phyloP scores from a whole-genome alignment of 176 grass and related monocot species.

The Oryza longistaminata region DNA sequence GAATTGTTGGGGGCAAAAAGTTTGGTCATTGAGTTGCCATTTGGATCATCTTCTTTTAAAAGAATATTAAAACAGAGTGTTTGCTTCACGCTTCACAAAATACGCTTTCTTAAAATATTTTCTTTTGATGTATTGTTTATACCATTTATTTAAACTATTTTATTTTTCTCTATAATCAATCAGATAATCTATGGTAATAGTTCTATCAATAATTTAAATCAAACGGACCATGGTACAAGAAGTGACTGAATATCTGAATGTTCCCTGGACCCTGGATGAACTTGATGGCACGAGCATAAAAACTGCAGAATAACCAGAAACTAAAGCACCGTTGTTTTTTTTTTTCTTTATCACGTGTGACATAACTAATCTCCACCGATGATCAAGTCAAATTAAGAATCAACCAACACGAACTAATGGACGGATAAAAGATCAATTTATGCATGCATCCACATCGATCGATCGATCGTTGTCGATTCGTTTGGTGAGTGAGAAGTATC shows the following conservation, averaged over 20 bases:
- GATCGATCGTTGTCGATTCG: background rate
- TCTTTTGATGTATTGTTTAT: too few species aligned
- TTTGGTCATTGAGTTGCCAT: background rate
- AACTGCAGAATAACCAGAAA: background rate
- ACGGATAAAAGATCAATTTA: background rate
- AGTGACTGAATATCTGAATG: background rate
- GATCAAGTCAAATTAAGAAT: constrained; percentile 5
- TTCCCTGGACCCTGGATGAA: background rate
- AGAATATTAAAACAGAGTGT: too few species aligned
- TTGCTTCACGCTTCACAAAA: too few species aligned
- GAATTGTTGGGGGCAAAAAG: background rate
- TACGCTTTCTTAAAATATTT: too few species aligned
- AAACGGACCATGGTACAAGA: background rate
- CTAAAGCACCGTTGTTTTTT: background rate
- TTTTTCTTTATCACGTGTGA: background rate
- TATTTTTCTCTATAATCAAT: too few species aligned
- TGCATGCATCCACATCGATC: background rate
- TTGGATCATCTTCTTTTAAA: background rate
- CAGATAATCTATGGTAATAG: too few species aligned
- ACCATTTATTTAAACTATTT: too few species aligned
- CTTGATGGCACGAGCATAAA: background rate
- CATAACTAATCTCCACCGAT: background rate
- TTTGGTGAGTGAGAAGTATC: constrained; percentile 18
- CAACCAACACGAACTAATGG: background rate
- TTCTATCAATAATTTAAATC: too few species aligned